Evolutionary conservation across 768 basidiomycete species (phyloP).

Genomic region (Podaxis sp.): DNA sequence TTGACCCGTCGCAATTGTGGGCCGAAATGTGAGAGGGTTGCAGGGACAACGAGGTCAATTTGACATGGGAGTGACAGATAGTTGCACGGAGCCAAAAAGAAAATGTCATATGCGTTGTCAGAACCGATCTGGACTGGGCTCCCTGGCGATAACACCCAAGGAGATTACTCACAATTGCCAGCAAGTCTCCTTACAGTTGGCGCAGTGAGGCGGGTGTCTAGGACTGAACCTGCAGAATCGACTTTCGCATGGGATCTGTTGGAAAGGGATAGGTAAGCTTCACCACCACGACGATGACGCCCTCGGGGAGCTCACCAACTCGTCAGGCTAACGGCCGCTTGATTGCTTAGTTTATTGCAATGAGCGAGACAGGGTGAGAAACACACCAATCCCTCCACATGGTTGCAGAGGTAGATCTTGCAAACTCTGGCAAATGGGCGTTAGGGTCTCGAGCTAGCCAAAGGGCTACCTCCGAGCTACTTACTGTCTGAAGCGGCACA

Average conservation of each 20-base stretch:
- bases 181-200: conserved; percentile 35
- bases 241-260: conserved; percentile 42
- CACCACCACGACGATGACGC: conserved; percentile 13
- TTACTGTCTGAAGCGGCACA: conserved; percentile 57
- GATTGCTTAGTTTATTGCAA: neutral
- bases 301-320: conserved; percentile 18
- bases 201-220: conserved; percentile 40
- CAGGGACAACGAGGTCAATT: neutral
- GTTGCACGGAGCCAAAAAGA: neutral
- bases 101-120: neutral
- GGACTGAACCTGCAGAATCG: conserved; percentile 52
- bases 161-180: conserved; percentile 18
- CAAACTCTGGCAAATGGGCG: conserved; percentile 30
- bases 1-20: neutral
- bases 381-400: conserved; percentile 37
- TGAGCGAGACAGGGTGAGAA: conserved; percentile 12
- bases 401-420: conserved; percentile 46
- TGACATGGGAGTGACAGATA: conserved; percentile 3
- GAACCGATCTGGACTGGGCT: neutral
- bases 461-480: conserved; percentile 16
- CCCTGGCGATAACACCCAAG: neutral
- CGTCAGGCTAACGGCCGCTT: conserved; percentile 22
- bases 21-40: conserved; percentile 4
- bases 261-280: conserved; percentile 11
- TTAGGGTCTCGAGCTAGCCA: neutral